Evolutionary conservation across 805 yeast genomes (phyloP).

Genomic region (Hanseniaspora pseudoguilliermondii): DNA sequence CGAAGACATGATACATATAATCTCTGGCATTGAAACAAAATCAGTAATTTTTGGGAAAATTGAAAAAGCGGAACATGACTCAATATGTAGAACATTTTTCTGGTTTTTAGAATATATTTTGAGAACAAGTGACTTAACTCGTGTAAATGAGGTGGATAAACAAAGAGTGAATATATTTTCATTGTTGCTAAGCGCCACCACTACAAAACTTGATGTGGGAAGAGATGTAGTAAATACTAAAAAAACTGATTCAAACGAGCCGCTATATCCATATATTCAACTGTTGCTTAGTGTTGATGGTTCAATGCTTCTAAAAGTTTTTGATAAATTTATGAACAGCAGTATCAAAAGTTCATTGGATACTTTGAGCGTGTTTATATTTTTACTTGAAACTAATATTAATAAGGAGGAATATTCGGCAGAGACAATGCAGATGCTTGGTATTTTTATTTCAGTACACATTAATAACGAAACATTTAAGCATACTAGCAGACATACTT

Average conservation of each 20-base stretch:
- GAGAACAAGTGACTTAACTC: constrained; percentile 68
- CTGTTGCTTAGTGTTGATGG: constrained; percentile 44
- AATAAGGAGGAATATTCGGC: constrained; percentile 10
- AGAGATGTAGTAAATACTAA: constrained; percentile 28
- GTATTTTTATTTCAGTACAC: constrained; percentile 21
- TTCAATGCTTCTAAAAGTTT: constrained; percentile 46
- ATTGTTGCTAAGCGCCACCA: constrained; percentile 46
- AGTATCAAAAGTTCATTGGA: constrained; percentile 34
- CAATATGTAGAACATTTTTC: constrained; percentile 30
- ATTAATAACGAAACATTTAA: constrained; percentile 23
- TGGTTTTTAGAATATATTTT: constrained; percentile 52
- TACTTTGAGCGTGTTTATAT: constrained; percentile 38
- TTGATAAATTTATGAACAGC: constrained; percentile 75
- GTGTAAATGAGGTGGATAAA: constrained; percentile 39
- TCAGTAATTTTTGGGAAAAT: constrained; percentile 16
- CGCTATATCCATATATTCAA: constrained; percentile 60
- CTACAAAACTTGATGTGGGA: constrained; percentile 25
- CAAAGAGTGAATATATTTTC: constrained; percentile 30
- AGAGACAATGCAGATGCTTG: constrained; percentile 1
- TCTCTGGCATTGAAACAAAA: constrained; percentile 20
- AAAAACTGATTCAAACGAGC: constrained; percentile 27
- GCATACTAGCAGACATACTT: constrained; percentile 36
- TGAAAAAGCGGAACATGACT: constrained; percentile 9
- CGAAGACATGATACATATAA: constrained; percentile 36
- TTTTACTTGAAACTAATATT: constrained; percentile 18